Percentiles rank a stretch among this genome's conserved stretches.
Conservation (phyloP, 2,329 filamentous ascomycete species). For the Colletotrichum graminicola region DNA sequence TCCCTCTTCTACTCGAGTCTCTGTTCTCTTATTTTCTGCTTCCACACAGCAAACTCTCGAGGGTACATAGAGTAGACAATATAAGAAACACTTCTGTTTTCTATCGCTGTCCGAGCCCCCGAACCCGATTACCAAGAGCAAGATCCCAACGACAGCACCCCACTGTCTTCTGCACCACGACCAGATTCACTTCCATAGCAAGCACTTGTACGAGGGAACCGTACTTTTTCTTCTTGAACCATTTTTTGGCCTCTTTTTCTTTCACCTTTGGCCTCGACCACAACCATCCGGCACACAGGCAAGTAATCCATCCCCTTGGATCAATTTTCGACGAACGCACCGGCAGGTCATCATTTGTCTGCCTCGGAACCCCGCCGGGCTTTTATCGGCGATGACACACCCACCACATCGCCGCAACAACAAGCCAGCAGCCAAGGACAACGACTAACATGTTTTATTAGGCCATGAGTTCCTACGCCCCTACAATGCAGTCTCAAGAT, state of each 20-base stretch:
- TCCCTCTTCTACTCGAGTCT: constrained; percentile 23
- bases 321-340: background rate
- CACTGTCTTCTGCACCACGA: constrained; percentile 13
- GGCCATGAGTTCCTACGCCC: constrained; percentile 55
- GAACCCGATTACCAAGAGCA: constrained; percentile 25
- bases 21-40: constrained; percentile 26
- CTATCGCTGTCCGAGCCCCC: constrained; percentile 25
- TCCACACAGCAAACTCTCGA: constrained; percentile 6
- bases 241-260: background rate
- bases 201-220: constrained; percentile 25
- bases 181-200: constrained; percentile 32
- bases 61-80: constrained; percentile 40
- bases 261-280: background rate
- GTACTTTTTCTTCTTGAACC: background rate
- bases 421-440: background rate
- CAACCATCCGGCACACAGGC: constrained; percentile 1
- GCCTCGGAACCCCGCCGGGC: constrained; percentile 29
- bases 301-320: constrained; percentile 1
- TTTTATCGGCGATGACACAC: constrained; percentile 32
- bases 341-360: background rate
- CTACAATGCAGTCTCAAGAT: constrained; percentile 76
- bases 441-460: constrained; percentile 35
- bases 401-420: background rate
- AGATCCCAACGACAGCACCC: constrained; percentile 18
- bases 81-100: constrained; percentile 40